Conservation (phyloP, 2,329 filamentous ascomycete genomes). For the Sporothrix pseudoabietina region DNA sequence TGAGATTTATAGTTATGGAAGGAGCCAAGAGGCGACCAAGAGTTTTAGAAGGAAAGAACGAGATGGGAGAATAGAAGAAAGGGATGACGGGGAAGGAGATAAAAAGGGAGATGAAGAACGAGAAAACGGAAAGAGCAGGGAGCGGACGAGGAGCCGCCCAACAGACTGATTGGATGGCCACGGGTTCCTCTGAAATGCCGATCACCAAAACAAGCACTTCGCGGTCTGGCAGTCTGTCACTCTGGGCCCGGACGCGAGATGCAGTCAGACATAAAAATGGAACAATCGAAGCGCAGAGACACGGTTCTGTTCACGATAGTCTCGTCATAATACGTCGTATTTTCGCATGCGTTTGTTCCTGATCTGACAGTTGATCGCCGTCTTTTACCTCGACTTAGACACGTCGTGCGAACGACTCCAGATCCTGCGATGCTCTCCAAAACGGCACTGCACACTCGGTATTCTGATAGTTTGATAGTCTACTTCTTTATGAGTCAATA, state of each 20-base stretch:
- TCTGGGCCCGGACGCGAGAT: neutral
- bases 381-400: neutral
- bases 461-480: neutral
- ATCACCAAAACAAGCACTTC: constrained; percentile 17
- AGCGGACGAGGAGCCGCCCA: neutral
- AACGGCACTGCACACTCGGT: neutral
- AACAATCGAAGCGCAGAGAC: neutral
- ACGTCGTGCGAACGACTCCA: neutral
- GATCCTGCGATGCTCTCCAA: neutral
- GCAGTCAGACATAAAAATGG: constrained; percentile 6
- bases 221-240: too few relatives aligned
- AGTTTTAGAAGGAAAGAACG: constrained; percentile 8
- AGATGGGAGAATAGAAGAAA: neutral
- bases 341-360: neutral
- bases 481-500: constrained; percentile 2
- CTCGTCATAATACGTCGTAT: constrained; percentile 2
- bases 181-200: constrained; percentile 8
- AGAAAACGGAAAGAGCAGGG: constrained; percentile 7
- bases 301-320: constrained; percentile 4
- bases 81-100: neutral
- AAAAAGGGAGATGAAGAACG: constrained; percentile 5
- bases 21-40: constrained; percentile 5
- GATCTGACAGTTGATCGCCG: neutral
- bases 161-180: neutral
- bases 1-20: neutral